phyloP scores from a whole-genome alignment of 495 filamentous ascomycete genomes.

The Lichina pygmaea region DNA sequence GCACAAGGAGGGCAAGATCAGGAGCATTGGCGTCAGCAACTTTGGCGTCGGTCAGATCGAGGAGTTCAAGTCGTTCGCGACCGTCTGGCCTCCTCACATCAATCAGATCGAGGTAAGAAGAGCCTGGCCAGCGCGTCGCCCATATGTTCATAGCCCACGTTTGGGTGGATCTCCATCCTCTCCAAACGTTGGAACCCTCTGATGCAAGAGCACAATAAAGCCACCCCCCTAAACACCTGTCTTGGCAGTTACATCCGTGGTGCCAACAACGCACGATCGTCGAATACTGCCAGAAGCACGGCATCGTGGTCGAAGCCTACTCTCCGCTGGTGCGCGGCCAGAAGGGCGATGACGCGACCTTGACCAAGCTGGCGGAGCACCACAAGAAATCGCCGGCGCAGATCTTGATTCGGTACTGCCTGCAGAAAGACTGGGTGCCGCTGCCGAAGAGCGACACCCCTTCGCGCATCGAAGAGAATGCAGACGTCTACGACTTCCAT shows the following conservation, averaged over 20 bases:
- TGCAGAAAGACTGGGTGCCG: slow-evolving; percentile 21
- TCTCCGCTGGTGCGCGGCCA: slow-evolving; percentile 34
- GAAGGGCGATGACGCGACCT: slow-evolving; percentile 26
- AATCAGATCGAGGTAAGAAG: slow-evolving; percentile 37
- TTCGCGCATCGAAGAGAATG: slow-evolving; percentile 18
- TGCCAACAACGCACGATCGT: slow-evolving; percentile 33
- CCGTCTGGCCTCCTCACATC: slow-evolving; percentile 35
- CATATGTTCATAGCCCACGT: too few relatives aligned
- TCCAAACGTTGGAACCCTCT: not conserved
- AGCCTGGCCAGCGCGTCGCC: not conserved
- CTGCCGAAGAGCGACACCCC: slow-evolving; percentile 25
- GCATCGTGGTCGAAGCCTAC: slow-evolving; percentile 40
- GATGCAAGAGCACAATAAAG: too few relatives aligned
- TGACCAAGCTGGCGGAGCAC: slow-evolving; percentile 24
- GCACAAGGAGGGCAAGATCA: slow-evolving; percentile 26
- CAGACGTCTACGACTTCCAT: slow-evolving; percentile 19
- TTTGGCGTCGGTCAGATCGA: slow-evolving; percentile 34
- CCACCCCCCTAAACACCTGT: not conserved
- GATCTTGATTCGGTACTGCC: slow-evolving; percentile 24
- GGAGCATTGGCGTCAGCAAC: slow-evolving; percentile 45
- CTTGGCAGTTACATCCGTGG: slow-evolving; percentile 33
- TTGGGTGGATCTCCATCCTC: too few relatives aligned
- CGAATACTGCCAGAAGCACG: slow-evolving; percentile 29
- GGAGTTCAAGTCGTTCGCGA: slow-evolving; percentile 31
- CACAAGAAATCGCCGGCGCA: slow-evolving; percentile 23